phyloP scores from a whole-genome alignment of 768 basidiomycete genomes.

The Amanita jacksonii region DNA sequence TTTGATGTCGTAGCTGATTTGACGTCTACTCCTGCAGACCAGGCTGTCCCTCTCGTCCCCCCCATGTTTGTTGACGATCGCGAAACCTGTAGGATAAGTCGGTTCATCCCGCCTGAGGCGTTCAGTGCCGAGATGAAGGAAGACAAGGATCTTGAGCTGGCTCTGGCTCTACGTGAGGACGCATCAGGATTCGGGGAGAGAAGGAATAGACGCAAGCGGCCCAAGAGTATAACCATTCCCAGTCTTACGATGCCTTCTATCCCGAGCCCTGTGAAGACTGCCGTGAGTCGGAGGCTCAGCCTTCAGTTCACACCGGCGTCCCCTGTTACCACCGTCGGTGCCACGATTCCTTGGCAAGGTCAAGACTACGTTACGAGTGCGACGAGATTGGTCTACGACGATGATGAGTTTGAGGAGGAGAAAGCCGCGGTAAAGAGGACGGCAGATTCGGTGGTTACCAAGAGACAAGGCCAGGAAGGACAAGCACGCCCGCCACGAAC shows the following conservation, averaged over 20 bases:
- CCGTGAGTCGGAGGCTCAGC: slow-evolving; percentile 34
- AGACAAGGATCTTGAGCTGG: slow-evolving; percentile 15
- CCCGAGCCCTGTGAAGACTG: slow-evolving; percentile 20
- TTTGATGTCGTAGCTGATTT: slow-evolving; percentile 68
- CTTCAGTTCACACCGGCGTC: slow-evolving; percentile 60
- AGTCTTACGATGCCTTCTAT: slow-evolving; percentile 20
- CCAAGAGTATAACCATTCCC: slow-evolving; percentile 27
- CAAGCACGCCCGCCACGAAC: slow-evolving; percentile 7
- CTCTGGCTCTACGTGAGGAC: slow-evolving; percentile 12
- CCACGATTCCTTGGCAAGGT: neutral
- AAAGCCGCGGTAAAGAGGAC: slow-evolving; percentile 31
- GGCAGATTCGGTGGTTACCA: slow-evolving; percentile 26
- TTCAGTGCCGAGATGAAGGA: slow-evolving; percentile 13
- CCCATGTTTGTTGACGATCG: neutral
- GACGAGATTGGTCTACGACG: slow-evolving; percentile 13
- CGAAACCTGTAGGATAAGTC: slow-evolving; percentile 15
- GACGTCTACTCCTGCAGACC: slow-evolving; percentile 24
- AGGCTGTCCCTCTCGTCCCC: slow-evolving; percentile 12
- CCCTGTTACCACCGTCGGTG: slow-evolving; percentile 24
- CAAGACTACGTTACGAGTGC: neutral
- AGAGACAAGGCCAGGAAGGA: slow-evolving; percentile 9
- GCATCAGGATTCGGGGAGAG: slow-evolving; percentile 6
- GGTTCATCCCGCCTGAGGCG: slow-evolving; percentile 26
- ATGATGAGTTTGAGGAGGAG: slow-evolving; percentile 31
- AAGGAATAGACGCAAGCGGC: slow-evolving; percentile 22